Evolutionary conservation across 805 yeast genomes (phyloP).

Genomic region (Hanseniaspora occidentalis): DNA sequence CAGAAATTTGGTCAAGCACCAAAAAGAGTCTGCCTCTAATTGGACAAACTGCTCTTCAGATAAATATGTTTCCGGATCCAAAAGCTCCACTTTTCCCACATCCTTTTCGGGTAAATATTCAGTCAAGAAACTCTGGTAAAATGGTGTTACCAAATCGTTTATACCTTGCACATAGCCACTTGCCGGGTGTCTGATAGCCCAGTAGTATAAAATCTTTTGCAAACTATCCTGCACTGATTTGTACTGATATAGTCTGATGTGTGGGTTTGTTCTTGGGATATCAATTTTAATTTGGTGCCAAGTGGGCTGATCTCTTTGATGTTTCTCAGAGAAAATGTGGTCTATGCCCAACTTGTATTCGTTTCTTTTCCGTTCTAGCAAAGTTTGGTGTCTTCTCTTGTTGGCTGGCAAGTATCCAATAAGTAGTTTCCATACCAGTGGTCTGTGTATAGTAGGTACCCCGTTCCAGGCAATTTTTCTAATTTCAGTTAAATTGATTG

Average conservation of each 20-base stretch:
- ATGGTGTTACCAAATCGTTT: constrained; percentile 87
- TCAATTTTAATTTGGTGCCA: constrained; percentile 96
- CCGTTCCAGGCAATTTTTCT: constrained; percentile 90
- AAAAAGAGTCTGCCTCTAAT: constrained; percentile 91
- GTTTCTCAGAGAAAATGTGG: constrained; percentile 40
- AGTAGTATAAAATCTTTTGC: constrained; percentile 70
- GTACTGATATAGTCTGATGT: constrained; percentile 56
- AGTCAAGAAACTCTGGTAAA: constrained; percentile 72
- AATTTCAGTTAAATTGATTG: constrained; percentile 58
- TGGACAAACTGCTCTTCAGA: constrained; percentile 48
- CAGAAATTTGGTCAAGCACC: constrained; percentile 85
- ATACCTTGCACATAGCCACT: constrained; percentile 97
- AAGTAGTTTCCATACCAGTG: constrained; percentile 79
- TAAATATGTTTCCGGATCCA: constrained; percentile 47
- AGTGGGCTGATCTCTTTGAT: constrained; percentile 58
- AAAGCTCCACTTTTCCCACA: constrained; percentile 36
- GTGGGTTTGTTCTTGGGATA: constrained; percentile 88
- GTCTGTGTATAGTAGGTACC: constrained; percentile 67
- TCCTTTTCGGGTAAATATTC: constrained; percentile 39
- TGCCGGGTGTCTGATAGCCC: constrained; percentile 97
- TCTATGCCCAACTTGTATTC: constrained; percentile 71
- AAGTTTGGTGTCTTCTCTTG: constrained; percentile 55
- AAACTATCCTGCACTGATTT: constrained; percentile 65
- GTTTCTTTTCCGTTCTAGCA: constrained; percentile 66
- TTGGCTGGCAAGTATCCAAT: constrained; percentile 88